Evolutionary conservation across 192 early-diverging fungal species (phyloP).

Genomic region (Spizellomyces sp.): DNA sequence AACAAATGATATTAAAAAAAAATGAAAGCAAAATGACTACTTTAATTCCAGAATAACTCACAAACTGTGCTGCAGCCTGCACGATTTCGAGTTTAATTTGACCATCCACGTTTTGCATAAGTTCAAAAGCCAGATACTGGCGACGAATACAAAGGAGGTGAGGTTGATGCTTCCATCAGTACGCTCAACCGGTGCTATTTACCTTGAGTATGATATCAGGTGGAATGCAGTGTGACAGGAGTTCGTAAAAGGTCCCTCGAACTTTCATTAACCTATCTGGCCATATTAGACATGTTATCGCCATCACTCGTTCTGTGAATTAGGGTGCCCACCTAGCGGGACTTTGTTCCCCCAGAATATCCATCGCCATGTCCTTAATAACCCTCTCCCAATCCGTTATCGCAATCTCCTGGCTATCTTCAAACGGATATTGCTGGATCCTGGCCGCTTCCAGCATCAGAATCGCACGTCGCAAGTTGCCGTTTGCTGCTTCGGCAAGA

Average conservation of each 20-base stretch:
- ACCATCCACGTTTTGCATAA: conserved; percentile 70
- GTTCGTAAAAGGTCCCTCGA: conserved; percentile 80
- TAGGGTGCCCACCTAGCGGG: conserved; percentile 58
- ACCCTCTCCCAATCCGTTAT: conserved; percentile 88
- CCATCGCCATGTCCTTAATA: conserved; percentile 66
- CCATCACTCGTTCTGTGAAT: not conserved
- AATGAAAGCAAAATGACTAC: not conserved
- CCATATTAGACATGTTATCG: not conserved
- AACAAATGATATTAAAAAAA: not conserved
- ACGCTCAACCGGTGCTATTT: not conserved
- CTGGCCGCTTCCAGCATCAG: conserved; percentile 85
- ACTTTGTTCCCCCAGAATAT: conserved; percentile 76
- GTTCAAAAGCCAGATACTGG: conserved; percentile 70
- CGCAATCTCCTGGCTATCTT: conserved; percentile 55
- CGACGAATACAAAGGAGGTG: conserved; percentile 3
- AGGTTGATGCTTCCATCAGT: not conserved
- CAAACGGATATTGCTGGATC: conserved; percentile 48
- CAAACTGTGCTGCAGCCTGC: conserved; percentile 79
- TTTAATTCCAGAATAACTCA: conserved; percentile 15
- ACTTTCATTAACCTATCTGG: conserved; percentile 62
- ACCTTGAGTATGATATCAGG: conserved; percentile 79
- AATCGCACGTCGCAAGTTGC: conserved; percentile 88
- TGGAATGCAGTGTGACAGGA: conserved; percentile 89
- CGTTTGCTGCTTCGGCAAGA: conserved; percentile 70
- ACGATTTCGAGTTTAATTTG: conserved; percentile 64